Percentiles rank a stretch among this genome's conserved stretches.
Evolutionary conservation across 345 rosid species (phyloP).

Genomic region (Corymbia maculata): DNA sequence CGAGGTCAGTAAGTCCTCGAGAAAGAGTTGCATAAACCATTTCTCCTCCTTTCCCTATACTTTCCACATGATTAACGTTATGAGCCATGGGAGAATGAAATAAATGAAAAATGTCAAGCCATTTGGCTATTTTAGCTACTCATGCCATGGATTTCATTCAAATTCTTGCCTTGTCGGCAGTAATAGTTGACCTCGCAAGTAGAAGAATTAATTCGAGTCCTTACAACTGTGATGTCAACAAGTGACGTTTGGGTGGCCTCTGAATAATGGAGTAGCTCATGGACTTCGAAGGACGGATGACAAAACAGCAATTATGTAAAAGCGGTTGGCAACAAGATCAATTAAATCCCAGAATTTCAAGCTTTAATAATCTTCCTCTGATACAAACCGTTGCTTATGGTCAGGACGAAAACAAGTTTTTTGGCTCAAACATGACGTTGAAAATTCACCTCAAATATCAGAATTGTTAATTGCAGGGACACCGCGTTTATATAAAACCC

Average conservation of each 20-base stretch:
- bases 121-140: no score
- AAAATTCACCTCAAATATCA: not conserved
- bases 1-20: not conserved
- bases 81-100: no score
- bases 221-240: not conserved
- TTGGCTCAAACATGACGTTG: not conserved
- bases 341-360: not conserved
- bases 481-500: not conserved
- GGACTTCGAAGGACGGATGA: not conserved
- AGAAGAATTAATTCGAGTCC: not conserved
- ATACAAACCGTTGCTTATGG: not conserved
- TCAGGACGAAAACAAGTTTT: not conserved
- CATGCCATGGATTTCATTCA: no score
- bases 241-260: not conserved
- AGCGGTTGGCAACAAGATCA: not conserved
- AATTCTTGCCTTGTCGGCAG: not conserved
- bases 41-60: no score
- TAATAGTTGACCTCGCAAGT: not conserved
- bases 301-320: not conserved
- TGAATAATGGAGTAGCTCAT: not conserved
- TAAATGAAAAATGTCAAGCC: no score
- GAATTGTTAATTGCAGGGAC: not conserved
- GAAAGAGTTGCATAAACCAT: no score
- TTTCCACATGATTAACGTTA: no score
- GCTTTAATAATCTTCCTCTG: not conserved